Evolutionary conservation across 148 eudicot species (phyloP).

Genomic region (Silene conica): DNA sequence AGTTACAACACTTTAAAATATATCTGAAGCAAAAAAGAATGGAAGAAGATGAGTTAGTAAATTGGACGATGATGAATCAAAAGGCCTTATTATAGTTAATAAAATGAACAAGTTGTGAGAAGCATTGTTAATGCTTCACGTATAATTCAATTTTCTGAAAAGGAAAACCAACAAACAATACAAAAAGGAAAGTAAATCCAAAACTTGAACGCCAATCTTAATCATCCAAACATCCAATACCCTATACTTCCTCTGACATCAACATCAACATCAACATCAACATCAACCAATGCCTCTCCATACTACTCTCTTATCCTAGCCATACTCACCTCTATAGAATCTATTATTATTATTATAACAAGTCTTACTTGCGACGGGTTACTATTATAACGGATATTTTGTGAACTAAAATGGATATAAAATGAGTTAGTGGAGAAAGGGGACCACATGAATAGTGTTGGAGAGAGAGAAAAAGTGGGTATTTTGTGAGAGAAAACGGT

Average conservation of each 20-base stretch:
- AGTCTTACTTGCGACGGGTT: too few species aligned
- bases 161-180: neutral
- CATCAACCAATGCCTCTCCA: constrained; percentile 13
- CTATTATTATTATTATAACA: too few species aligned
- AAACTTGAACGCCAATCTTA: neutral
- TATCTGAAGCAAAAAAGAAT: too few species aligned
- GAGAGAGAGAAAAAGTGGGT: too few species aligned
- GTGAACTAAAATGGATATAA: too few species aligned
- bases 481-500: too few species aligned
- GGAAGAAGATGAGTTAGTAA: neutral
- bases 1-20: too few species aligned
- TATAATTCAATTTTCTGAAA: neutral
- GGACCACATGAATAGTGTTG: too few species aligned
- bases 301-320: neutral
- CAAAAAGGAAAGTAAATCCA: constrained; percentile 2
- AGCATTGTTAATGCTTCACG: constrained; percentile 14
- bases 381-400: too few species aligned
- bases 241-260: constrained; percentile 15
- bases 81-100: constrained; percentile 10
- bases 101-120: constrained; percentile 23
- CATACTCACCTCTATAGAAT: neutral
- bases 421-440: too few species aligned
- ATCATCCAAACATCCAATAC: constrained; percentile 5
- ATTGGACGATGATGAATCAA: neutral
- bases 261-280: constrained; percentile 17